phyloP scores from a whole-genome alignment of 2,329 filamentous ascomycete genomes.

The Fusarium cyanostomum region DNA sequence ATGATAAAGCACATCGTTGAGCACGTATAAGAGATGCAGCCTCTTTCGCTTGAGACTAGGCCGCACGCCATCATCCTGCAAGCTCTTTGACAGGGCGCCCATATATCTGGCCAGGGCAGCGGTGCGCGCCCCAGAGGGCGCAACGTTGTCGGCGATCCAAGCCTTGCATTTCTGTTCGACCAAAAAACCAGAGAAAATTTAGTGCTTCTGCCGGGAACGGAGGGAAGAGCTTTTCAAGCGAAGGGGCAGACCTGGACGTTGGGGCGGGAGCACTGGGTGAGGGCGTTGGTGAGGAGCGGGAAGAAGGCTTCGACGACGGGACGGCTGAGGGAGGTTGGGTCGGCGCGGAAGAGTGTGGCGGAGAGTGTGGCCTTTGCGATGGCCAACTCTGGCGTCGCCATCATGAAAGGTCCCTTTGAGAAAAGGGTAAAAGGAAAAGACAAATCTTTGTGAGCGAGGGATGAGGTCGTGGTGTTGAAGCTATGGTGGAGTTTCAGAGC shows the following conservation, averaged over 20 bases:
- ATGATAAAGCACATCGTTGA: slow-evolving; percentile 83
- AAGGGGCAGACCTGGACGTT: slow-evolving; percentile 87
- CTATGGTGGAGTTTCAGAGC: slow-evolving; percentile 23
- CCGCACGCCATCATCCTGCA: slow-evolving; percentile 44
- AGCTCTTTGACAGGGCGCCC: slow-evolving; percentile 67
- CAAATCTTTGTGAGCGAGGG: not conserved
- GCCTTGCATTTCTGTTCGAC: slow-evolving; percentile 81
- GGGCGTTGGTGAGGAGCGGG: slow-evolving; percentile 68
- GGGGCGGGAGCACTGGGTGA: slow-evolving; percentile 76
- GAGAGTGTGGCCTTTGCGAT: slow-evolving; percentile 84
- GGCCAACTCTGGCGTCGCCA: slow-evolving; percentile 76
- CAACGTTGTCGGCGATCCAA: slow-evolving; percentile 81
- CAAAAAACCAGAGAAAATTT: slow-evolving; percentile 40
- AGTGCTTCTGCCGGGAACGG: slow-evolving; percentile 41
- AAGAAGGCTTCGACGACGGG: slow-evolving; percentile 77
- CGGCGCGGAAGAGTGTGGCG: slow-evolving; percentile 76
- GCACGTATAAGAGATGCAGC: slow-evolving; percentile 79
- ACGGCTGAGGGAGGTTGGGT: slow-evolving; percentile 74
- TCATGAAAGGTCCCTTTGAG: slow-evolving; percentile 44
- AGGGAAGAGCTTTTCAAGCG: slow-evolving; percentile 42
- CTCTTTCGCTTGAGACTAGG: slow-evolving; percentile 73
- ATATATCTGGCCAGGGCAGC: slow-evolving; percentile 80
- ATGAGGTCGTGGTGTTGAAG: slow-evolving; percentile 20
- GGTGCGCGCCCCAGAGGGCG: slow-evolving; percentile 72
- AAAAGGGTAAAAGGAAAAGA: not conserved